phyloP scores from a whole-genome alignment of 306 rosid genomes.

The Ziziphus jujuba region DNA sequence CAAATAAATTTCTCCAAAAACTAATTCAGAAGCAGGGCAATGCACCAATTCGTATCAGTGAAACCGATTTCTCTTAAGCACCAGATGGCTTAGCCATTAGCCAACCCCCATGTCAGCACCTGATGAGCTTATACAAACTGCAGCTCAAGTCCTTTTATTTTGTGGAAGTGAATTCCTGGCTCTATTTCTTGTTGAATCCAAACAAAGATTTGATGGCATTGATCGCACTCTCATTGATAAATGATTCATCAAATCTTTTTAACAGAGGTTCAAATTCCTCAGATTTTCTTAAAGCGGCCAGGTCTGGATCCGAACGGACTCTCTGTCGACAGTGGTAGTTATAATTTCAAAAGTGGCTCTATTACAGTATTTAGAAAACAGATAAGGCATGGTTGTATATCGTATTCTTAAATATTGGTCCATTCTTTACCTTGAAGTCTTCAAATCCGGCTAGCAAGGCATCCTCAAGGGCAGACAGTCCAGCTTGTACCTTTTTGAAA shows the following conservation, averaged over 20 bases:
- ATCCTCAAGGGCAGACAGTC: slow-evolving; percentile 91
- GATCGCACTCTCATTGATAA: slow-evolving; percentile 95
- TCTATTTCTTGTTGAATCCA: slow-evolving; percentile 76
- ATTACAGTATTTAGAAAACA: not conserved
- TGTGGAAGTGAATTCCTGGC: not conserved
- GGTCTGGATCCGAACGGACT: slow-evolving; percentile 88
- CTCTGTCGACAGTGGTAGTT: slow-evolving; percentile 54
- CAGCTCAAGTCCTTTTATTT: slow-evolving; percentile 1
- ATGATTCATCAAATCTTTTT: slow-evolving; percentile 82
- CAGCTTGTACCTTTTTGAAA: slow-evolving; percentile 70
- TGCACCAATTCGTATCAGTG: slow-evolving; percentile 6
- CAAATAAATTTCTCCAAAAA: not conserved
- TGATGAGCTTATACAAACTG: not conserved
- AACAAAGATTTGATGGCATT: slow-evolving; percentile 91
- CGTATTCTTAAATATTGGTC: not conserved
- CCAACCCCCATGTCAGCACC: slow-evolving; percentile 9
- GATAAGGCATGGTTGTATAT: not conserved
- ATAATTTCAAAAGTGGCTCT: slow-evolving; percentile 21
- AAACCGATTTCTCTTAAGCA: slow-evolving; percentile 7
- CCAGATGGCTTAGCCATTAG: slow-evolving; percentile 1
- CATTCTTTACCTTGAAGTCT: slow-evolving; percentile 79
- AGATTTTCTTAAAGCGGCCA: slow-evolving; percentile 57
- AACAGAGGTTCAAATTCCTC: slow-evolving; percentile 64
- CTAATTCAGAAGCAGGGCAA: slow-evolving; percentile 2
- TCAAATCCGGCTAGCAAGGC: slow-evolving; percentile 83